phyloP scores from a whole-genome alignment of 352 stramenopile genomes.

The Lagenidium giganteum region DNA sequence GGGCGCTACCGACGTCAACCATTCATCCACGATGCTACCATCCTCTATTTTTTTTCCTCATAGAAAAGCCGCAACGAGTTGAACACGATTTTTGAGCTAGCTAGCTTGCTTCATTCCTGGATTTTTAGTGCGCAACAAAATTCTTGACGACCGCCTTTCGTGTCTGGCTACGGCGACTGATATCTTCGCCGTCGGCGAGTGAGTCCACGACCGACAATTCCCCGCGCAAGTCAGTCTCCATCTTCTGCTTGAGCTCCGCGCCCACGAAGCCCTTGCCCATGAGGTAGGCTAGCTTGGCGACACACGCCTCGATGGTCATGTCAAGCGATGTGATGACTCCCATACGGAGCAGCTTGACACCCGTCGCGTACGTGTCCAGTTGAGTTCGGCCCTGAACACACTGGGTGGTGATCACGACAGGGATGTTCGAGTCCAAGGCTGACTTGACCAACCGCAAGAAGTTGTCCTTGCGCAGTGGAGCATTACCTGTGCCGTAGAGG shows the following conservation, averaged over 20 bases:
- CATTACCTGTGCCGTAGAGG: conserved; percentile 96
- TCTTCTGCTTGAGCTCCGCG: conserved; percentile 65
- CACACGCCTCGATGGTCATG: conserved; percentile 95
- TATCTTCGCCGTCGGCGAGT: conserved; percentile 52
- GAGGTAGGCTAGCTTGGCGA: conserved; percentile 93
- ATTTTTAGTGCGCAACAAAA: conserved; percentile 56
- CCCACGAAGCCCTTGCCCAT: conserved; percentile 85
- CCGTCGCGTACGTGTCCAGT: conserved; percentile 92
- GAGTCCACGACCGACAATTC: conserved; percentile 77
- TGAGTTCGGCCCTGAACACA: conserved; percentile 92
- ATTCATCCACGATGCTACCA: too few species aligned
- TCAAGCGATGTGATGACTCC: conserved; percentile 94
- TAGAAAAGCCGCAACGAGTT: too few species aligned
- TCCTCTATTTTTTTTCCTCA: too few species aligned
- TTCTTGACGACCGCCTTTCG: conserved; percentile 74
- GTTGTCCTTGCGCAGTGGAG: conserved; percentile 81
- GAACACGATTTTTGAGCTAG: too few species aligned
- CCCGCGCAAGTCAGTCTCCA: conserved; percentile 79
- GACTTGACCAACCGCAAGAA: conserved; percentile 86
- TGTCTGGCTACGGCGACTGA: conserved; percentile 54
- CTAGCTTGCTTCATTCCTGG: not conserved
- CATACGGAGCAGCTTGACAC: conserved; percentile 81
- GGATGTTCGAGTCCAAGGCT: conserved; percentile 75
- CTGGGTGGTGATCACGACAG: conserved; percentile 93
- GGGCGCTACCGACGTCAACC: too few species aligned